Evolutionary conservation across 306 rosid species (phyloP).

Genomic region (Trichosanthes cucumerina): DNA sequence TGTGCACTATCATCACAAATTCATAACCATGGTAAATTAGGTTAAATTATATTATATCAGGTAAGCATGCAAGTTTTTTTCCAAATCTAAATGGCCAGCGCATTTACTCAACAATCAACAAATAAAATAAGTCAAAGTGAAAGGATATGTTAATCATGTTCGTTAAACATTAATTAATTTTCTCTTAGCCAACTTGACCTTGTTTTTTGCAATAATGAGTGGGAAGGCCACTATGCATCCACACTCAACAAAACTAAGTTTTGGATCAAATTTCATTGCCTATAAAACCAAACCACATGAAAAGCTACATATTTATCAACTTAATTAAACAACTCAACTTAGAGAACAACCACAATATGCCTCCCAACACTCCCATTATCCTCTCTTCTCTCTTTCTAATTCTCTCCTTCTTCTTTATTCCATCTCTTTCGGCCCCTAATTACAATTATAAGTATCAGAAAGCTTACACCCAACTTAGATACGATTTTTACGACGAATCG

Average conservation of each 20-base stretch:
- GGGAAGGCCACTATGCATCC: background rate
- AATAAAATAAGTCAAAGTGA: constrained; percentile 2
- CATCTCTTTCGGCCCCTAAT: constrained; percentile 8
- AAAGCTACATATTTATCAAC: background rate
- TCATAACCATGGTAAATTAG: background rate
- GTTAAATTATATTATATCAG: background rate
- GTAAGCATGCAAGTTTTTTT: background rate
- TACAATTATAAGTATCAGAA: background rate
- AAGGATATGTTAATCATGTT: background rate
- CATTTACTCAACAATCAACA: background rate
- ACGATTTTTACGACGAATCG: constrained; percentile 31
- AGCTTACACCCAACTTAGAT: constrained; percentile 18
- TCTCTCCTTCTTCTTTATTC: constrained; percentile 1
- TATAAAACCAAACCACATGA: constrained; percentile 2
- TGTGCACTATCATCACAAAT: no score
- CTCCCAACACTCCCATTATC: constrained; percentile 4
- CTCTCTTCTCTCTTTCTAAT: constrained; percentile 11
- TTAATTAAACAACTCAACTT: background rate
- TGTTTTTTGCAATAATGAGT: background rate
- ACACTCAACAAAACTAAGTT: background rate
- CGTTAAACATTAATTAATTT: background rate
- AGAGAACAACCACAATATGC: constrained; percentile 14
- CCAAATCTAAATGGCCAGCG: background rate
- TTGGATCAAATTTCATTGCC: background rate
- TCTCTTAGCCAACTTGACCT: background rate